phyloP scores from a whole-genome alignment of 2,329 filamentous ascomycete genomes.

The Alternaria novae-zelandiae region DNA sequence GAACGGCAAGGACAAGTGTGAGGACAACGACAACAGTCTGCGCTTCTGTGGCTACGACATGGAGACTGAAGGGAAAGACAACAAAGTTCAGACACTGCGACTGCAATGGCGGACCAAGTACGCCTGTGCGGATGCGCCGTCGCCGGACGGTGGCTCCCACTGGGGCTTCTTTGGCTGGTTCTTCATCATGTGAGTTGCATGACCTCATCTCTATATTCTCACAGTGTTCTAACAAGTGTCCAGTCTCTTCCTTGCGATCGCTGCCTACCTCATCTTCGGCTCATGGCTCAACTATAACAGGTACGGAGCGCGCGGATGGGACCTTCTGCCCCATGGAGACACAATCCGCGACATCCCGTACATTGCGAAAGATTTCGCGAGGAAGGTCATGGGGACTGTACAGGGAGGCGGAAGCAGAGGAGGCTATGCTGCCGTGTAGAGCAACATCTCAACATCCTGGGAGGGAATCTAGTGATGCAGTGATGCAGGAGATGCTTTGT shows the following conservation, averaged over 20 bases:
- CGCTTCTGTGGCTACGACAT: slow-evolving; percentile 76
- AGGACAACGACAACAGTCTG: slow-evolving; percentile 60
- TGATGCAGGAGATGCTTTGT: not conserved
- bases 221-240: not conserved
- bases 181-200: slow-evolving; percentile 76
- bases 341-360: slow-evolving; percentile 92
- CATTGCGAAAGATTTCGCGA: slow-evolving; percentile 84
- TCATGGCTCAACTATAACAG: slow-evolving; percentile 99
- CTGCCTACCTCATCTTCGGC: slow-evolving; percentile 94
- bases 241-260: slow-evolving; percentile 83
- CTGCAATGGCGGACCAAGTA: slow-evolving; percentile 88
- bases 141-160: slow-evolving; percentile 59
- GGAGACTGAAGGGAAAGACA: slow-evolving; percentile 56
- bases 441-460: not conserved
- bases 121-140: slow-evolving; percentile 66
- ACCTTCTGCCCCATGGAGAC: slow-evolving; percentile 90
- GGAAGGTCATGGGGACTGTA: slow-evolving; percentile 80
- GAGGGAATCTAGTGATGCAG: not conserved
- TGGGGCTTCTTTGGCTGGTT: slow-evolving; percentile 99
- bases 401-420: slow-evolving; percentile 84
- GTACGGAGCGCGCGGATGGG: slow-evolving; percentile 94
- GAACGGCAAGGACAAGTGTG: slow-evolving; percentile 45
- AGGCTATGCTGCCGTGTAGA: slow-evolving; percentile 88
- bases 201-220: not conserved
- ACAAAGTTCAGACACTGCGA: slow-evolving; percentile 66